Evolutionary conservation across 164 flowering plant genomes (phyloP), one percentile per base, ranked within the genome.

Genomic region (Annona cherimola): DNA sequence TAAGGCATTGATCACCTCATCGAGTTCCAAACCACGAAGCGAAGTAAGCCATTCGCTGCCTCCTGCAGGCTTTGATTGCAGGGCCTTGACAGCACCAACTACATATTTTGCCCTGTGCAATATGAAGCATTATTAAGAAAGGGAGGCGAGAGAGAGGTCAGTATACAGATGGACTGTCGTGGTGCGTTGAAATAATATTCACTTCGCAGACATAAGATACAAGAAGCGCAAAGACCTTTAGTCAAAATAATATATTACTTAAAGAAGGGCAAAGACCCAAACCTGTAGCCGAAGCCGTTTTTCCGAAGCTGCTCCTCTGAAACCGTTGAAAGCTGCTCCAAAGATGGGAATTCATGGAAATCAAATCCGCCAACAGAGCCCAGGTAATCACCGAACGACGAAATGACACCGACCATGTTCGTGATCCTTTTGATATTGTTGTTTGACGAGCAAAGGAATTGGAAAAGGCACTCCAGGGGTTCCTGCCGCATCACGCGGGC

Each of bases 231-330:
- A 61, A 26, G 39, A 54, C 59, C 35, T 26, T 26, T 26, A 26
- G 35, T 26, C 35, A 26, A 26, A 26, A 26, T 26, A 26, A 54
- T 6, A n/a, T 0, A 61, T 61, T 20, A 61, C 42, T 26, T 66
- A 74, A 20, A 16, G 42, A 2, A 73, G 45, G 16, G 64, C 55
- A 45, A 16, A 45, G 66, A 18, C 71, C 5, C 63, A 3, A 44
- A 92, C 96, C 98, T 89, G 86, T 95, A 95, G 39, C 98, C 98
- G 72, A 95, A 93, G n/a, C 99, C 99, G 19, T 93, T 94, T 46
- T 77, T 82, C 67, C 97, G 82, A 74, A 93, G 83, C 84, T 91
- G 88, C 35, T 73, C 74, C 77, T 93, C 97, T 0, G 97, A 84
- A 45, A 93, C 84, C 80, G 43, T 4, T 1, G 86, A 78, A 82